Percentiles rank a stretch among this genome's conserved stretches.
Evolutionary conservation across 495 filamentous ascomycete species (phyloP).

Genomic region (Pseudoneurospora amorphoporcata): DNA sequence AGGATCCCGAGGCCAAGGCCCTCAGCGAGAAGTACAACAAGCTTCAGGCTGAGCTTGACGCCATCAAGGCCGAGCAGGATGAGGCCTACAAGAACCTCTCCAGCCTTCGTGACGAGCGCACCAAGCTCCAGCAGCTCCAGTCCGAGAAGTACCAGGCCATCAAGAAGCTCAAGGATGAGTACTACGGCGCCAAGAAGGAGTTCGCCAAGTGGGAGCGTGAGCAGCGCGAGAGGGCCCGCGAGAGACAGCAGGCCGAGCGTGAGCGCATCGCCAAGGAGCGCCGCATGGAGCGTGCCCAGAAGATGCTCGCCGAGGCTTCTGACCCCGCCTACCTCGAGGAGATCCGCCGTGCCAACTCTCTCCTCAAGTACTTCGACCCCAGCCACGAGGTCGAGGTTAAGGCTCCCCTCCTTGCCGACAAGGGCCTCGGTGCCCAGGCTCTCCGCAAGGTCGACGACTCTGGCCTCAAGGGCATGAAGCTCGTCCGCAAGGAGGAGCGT

Average conservation of each 20-base stretch:
- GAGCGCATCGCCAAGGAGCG: constrained; percentile 72
- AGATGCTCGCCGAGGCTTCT: constrained; percentile 81
- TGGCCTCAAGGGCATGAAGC: constrained; percentile 63
- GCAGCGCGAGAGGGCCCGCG: constrained; percentile 54
- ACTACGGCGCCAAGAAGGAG: constrained; percentile 66
- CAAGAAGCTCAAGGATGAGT: constrained; percentile 76
- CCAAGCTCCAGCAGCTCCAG: constrained; percentile 69
- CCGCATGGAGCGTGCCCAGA: constrained; percentile 75
- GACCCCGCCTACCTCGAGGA: constrained; percentile 81
- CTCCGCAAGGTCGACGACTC: constrained; percentile 72
- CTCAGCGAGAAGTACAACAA: constrained; percentile 73
- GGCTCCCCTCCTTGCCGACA: constrained; percentile 53
- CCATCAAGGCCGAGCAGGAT: constrained; percentile 84
- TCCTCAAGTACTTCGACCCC: constrained; percentile 88
- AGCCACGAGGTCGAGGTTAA: constrained; percentile 48
- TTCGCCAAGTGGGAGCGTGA: constrained; percentile 73
- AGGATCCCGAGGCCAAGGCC: constrained; percentile 86
- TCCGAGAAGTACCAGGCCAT: constrained; percentile 72
- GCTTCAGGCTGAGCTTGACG: constrained; percentile 75
- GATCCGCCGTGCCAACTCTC: constrained; percentile 72
- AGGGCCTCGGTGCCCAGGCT: constrained; percentile 54
- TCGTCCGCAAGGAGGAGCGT: constrained; percentile 71
- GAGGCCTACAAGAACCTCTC: constrained; percentile 76
- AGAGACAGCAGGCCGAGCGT: constrained; percentile 50
- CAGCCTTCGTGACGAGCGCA: constrained; percentile 78